Evolutionary conservation across 176 grass and related monocot genomes (phyloP), one percentile per base, ranked within the genome.

Genomic region (Raddia distichophylla): DNA sequence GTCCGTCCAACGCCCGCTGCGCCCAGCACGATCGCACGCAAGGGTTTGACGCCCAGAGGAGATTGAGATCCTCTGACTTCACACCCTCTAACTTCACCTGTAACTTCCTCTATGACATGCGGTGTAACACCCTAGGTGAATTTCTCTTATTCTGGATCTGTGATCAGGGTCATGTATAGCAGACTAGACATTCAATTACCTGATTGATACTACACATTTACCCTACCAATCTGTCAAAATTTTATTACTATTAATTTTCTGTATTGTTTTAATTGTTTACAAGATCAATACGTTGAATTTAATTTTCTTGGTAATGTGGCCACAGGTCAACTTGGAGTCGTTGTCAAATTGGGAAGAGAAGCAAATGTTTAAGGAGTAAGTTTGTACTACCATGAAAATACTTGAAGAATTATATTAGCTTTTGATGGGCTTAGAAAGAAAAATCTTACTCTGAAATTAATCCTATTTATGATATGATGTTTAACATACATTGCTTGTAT

Each of bases 271-370:
- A 32, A 52, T 75, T 62, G 63, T 54, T 68, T 60, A 22, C 8
- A 6, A 63, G 63, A 64, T 47, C 40, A 67, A 4, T 76, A 3
- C 81, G 35, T 35, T 86, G 54, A 73, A 68, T 80, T 43, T 22
- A 55, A 6, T 77, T 58, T 17, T 66, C 42, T 52, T 77, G 12
- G 66, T 73, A 61, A 84, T 81, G 8, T 51, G 68, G 62, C 56
- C 61, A 76, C 77, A 99, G 93, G 84, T 99, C 77, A 99, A 96
- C 80, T 82, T 99, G 80, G 97, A 99, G 77, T 18, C 83, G n/a
- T 73, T 99, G 50, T 74, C 97, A 86, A 95, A 95, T 79, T 90
- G 93, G 97, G 97, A 99, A 90, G 97, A 99, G 69, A 99, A 99
- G 22, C 89, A 90, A 84, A 99, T 99, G 93, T 99, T 99, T 55